Evolutionary conservation across 441 rosid species (phyloP).

Genomic region (Daphne laureola): DNA sequence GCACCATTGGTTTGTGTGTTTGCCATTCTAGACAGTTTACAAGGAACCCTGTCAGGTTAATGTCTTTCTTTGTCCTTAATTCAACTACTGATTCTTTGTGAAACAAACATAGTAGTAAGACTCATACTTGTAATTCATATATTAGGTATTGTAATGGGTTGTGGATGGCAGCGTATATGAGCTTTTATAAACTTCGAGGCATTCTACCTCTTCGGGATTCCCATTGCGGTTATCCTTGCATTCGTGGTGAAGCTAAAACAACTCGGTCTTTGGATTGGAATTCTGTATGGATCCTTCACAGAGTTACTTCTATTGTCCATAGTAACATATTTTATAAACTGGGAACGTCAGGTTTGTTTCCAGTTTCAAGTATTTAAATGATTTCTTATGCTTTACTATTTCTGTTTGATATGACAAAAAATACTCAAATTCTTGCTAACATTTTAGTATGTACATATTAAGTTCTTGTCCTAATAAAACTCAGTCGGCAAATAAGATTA

Average conservation of each 20-base stretch:
- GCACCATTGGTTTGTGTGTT: constrained; percentile 48
- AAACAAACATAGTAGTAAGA: no score
- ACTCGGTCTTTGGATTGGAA: constrained; percentile 48
- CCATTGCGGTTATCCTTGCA: constrained; percentile 32
- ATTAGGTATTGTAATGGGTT: constrained; percentile 48
- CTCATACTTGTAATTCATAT: not conserved
- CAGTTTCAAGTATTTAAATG: not conserved
- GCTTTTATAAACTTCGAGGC: constrained; percentile 47
- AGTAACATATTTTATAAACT: constrained; percentile 33
- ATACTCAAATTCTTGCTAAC: no score
- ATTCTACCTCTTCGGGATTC: constrained; percentile 42
- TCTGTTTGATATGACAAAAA: no score
- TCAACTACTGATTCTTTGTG: no score
- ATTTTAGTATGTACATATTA: no score
- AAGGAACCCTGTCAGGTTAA: constrained; percentile 39
- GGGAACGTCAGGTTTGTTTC: constrained; percentile 40
- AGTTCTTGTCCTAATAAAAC: no score
- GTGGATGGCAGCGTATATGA: constrained; percentile 54
- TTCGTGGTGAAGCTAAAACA: constrained; percentile 34
- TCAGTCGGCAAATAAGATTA: no score
- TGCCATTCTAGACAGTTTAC: constrained; percentile 37
- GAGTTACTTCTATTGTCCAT: constrained; percentile 31
- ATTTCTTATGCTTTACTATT: no score
- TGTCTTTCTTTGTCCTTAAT: not conserved
- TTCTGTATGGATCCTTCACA: constrained; percentile 32